These are phyloP conservation scores for Solanum chilense DNA, from an alignment of 257 asterid genomes.

Conservation along the genomic window DNA sequence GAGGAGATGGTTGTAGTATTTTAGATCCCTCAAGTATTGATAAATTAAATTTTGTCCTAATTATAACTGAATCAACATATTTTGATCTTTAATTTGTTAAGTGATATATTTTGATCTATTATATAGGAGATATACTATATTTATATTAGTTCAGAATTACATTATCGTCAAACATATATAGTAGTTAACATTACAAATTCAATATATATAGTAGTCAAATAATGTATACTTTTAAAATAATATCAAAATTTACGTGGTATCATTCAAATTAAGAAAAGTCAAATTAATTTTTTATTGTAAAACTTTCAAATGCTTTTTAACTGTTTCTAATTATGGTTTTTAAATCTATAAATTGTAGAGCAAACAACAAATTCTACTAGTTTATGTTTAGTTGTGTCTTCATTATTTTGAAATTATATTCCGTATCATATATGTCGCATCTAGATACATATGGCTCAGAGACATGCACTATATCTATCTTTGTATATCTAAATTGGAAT, in stretches of 20 bases:
- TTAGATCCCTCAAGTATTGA: background rate
- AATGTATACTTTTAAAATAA: rapidly evolving
- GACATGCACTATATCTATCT: no score
- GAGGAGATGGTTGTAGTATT: background rate
- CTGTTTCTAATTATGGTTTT: background rate
- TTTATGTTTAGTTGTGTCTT: background rate
- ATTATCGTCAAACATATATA: background rate
- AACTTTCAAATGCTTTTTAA: background rate
- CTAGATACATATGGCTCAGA: background rate
- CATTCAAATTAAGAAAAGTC: background rate
- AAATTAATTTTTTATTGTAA: background rate
- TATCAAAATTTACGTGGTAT: background rate
- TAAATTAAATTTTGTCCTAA: background rate
- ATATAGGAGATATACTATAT: background rate
- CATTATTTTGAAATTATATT: no score
- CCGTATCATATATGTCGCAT: rapidly evolving
- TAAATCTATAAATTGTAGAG: background rate
- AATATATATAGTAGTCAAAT: background rate
- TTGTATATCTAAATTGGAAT: no score
- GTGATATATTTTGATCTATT: background rate
- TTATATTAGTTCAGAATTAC: background rate
- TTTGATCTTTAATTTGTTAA: background rate
- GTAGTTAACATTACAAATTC: background rate
- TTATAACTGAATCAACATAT: background rate
- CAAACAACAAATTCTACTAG: background rate